Evolutionary conservation across 495 filamentous ascomycete genomes (phyloP), one percentile per base, ranked within the genome.

Genomic region (Recurvomyces mirabilis): DNA sequence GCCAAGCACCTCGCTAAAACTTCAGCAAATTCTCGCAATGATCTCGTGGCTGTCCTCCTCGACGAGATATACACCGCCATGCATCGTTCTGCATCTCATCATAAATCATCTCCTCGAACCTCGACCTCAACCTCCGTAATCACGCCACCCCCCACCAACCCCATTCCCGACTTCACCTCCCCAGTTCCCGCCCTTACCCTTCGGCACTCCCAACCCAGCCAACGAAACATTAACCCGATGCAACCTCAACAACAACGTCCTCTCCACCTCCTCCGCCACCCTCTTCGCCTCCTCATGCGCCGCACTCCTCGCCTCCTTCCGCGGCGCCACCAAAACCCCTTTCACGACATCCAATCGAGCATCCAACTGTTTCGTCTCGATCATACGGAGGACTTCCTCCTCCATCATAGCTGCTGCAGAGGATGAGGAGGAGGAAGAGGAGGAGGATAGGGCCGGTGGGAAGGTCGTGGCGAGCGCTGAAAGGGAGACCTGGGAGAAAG

Each of bases 271-370:
- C 33, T 74, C 73, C 18, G 86, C 74, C 49, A 73, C 75, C n/a
- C 73, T 58, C 22, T 93, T 60, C 0, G 80, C 75, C 4, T 77
- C 65, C 1, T 63, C 54, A 57, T 93, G 85, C 38, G 91, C 73
- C n/a, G 73, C 68, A 4, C 63, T 58, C 33, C 87, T 76, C 4
- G 75, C 60, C 38, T 89, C 72, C 20, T 65, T 66, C 28, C 77
- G 69, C 17, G 79, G 79, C 4, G 81, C 77, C 5, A 82, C 74
- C 3, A 98, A 72, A 7, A 89, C 75, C 48, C 72, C 69, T 51
- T 88, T 82, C 43, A 89, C 81, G 0, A 84, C 74, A 54, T 98
- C 84, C 40, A 98, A 81, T 29, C 87, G 74, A 0, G 84, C 84
- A 37, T 87, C 67, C n/a, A 98, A 64, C 1, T 69, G 68, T 7